Conservation (phyloP, 768 basidiomycete genomes). For the Mycena indigotica region DNA sequence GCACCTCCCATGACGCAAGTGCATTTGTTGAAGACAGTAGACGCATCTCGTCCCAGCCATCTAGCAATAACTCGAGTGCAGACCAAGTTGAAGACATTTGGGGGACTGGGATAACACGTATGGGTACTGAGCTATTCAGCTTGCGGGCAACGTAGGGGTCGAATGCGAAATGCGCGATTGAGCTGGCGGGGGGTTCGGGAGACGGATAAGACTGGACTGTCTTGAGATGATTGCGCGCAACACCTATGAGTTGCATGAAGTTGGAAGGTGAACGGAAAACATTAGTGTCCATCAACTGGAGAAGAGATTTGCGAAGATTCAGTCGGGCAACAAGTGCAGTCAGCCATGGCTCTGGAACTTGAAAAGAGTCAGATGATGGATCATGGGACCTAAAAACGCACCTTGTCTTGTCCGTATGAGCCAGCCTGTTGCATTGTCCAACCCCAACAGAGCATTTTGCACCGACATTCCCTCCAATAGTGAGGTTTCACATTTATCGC, state of each 20-base stretch:
- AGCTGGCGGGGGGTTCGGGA: constrained; percentile 41
- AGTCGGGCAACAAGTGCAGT: constrained; percentile 55
- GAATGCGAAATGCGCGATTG: constrained; percentile 57
- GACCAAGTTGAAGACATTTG: constrained; percentile 54
- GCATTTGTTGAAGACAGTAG: constrained; percentile 45
- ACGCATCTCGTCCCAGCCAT: constrained; percentile 58
- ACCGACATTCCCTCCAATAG: constrained; percentile 67
- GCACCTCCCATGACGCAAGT: constrained; percentile 67
- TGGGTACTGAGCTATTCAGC: constrained; percentile 67
- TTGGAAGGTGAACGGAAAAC: constrained; percentile 39
- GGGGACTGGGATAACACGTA: constrained; percentile 59
- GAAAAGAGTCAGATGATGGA: constrained; percentile 6
- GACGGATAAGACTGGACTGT: constrained; percentile 41
- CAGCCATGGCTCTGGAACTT: constrained; percentile 46
- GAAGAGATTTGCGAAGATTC: constrained; percentile 60
- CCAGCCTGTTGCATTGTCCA: constrained; percentile 70
- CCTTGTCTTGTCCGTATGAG: constrained; percentile 48
- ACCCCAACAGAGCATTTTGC: constrained; percentile 48
- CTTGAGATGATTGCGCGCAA: constrained; percentile 44
- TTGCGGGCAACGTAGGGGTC: constrained; percentile 70
- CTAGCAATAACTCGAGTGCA: constrained; percentile 49
- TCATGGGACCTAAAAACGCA: no score
- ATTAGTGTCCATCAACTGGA: constrained; percentile 52
- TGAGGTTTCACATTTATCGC: constrained; percentile 83
- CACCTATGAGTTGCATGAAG: constrained; percentile 39